These are phyloP conservation scores for Volvox reticuliferus DNA, from an alignment of 139 green algal genomes.

Conservation along the genomic window DNA sequence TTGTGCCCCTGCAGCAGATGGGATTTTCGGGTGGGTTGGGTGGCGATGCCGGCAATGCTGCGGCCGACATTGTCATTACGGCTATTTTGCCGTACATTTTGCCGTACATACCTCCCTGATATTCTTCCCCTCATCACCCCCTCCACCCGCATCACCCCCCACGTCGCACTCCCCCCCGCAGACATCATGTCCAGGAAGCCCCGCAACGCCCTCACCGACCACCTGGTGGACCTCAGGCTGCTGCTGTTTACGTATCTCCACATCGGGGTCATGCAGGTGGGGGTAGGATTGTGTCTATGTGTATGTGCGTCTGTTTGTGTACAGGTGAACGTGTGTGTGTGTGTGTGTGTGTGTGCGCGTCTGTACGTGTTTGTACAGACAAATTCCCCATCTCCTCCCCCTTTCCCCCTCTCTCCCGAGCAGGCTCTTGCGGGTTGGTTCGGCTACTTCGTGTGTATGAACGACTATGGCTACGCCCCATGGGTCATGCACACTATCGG, in stretches of 20 bases:
- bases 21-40: too few species aligned
- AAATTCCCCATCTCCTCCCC: neutral
- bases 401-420: neutral
- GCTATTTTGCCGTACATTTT: too few species aligned
- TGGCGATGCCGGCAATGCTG: too few species aligned
- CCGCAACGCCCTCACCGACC: conserved; percentile 71
- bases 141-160: neutral
- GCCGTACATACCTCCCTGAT: too few species aligned
- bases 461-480: conserved; percentile 87
- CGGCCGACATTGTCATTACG: too few species aligned
- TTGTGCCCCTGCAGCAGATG: too few species aligned
- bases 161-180: neutral
- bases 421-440: conserved; percentile 76
- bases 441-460: conserved; percentile 83
- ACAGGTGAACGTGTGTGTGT: neutral
- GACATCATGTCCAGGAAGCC: conserved; percentile 87
- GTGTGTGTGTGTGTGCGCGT: neutral
- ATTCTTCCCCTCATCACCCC: neutral
- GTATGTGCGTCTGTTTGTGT: neutral
- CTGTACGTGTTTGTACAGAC: neutral
- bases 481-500: conserved; percentile 55
- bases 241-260: conserved; percentile 87
- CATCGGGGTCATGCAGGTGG: conserved; percentile 80
- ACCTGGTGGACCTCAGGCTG: conserved; percentile 75
- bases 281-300: neutral